phyloP scores from a whole-genome alignment of 169 alveolate genomes.

The Plasmodium knowlesi region DNA sequence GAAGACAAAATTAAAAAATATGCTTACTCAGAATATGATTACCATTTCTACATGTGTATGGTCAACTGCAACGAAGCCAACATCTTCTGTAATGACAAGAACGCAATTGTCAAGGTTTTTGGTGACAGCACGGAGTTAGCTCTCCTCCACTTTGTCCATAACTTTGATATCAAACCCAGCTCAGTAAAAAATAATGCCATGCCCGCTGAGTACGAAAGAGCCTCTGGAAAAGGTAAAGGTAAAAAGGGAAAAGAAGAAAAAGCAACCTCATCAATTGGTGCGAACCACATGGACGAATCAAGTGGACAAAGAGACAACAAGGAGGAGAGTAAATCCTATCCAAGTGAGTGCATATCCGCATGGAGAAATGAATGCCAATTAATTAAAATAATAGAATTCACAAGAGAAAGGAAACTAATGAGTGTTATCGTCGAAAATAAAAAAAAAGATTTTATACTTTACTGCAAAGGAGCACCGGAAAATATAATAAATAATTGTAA shows the following conservation, averaged over 20 bases:
- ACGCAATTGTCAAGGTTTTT: conserved; percentile 44
- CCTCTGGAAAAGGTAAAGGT: conserved; percentile 2
- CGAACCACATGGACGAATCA: not conserved
- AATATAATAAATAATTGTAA: conserved; percentile 91
- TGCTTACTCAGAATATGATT: conserved; percentile 43
- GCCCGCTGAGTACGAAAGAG: conserved; percentile 69
- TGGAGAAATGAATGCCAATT: conserved; percentile 43
- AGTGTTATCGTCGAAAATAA: conserved; percentile 85
- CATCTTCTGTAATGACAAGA: conserved; percentile 31
- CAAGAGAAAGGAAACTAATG: conserved; percentile 97
- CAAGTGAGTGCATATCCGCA: conserved; percentile 44
- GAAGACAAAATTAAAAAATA: conserved; percentile 65
- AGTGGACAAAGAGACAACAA: not conserved
- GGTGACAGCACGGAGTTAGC: conserved; percentile 77
- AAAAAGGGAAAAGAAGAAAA: not conserved
- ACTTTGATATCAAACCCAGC: conserved; percentile 35
- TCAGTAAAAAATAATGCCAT: conserved; percentile 23
- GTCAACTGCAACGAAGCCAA: conserved; percentile 66
- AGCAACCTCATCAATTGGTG: not conserved
- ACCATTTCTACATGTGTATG: conserved; percentile 63
- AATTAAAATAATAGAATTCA: conserved; percentile 91
- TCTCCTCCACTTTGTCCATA: conserved; percentile 55
- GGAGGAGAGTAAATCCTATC: not conserved
- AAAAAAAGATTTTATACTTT: conserved; percentile 82
- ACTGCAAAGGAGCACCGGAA: conserved; percentile 99